These are phyloP conservation scores for Phytophthora nicotianae DNA, from an alignment of 352 stramenopile genomes.

Conservation along the genomic window DNA sequence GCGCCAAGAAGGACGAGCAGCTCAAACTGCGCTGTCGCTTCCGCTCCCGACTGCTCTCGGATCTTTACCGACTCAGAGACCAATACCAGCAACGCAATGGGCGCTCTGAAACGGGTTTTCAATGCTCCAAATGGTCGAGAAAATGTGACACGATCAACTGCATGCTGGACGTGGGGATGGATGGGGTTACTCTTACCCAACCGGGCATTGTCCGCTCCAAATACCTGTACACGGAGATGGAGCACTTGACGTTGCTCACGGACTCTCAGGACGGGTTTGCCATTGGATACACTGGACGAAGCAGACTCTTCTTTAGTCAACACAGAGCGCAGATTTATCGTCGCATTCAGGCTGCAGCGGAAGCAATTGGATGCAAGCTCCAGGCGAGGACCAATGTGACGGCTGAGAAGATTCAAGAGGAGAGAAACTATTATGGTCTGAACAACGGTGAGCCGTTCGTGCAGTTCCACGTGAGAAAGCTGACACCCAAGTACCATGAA, in stretches of 20 bases:
- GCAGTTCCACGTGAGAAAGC: constrained; percentile 72
- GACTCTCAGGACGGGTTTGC: constrained; percentile 68
- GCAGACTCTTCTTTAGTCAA: constrained; percentile 76
- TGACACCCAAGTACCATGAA: constrained; percentile 64
- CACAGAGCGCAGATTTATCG: constrained; percentile 57
- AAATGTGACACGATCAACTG: constrained; percentile 51
- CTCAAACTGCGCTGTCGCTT: constrained; percentile 83
- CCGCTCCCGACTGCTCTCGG: constrained; percentile 73
- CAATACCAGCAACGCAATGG: constrained; percentile 47
- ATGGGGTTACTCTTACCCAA: constrained; percentile 55
- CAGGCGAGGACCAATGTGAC: constrained; percentile 44
- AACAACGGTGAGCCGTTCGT: constrained; percentile 65
- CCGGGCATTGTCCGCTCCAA: constrained; percentile 58
- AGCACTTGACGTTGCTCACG: constrained; percentile 61
- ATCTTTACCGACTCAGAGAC: constrained; percentile 76
- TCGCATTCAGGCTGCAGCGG: constrained; percentile 59
- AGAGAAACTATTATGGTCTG: constrained; percentile 50
- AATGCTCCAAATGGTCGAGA: constrained; percentile 72
- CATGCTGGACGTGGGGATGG: constrained; percentile 60
- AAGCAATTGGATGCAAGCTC: constrained; percentile 64
- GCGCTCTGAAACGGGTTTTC: constrained; percentile 44
- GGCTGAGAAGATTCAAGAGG: constrained; percentile 47
- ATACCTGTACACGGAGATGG: constrained; percentile 84
- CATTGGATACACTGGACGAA: constrained; percentile 69
- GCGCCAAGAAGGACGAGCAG: constrained; percentile 85